Conservation (phyloP, 2,329 filamentous ascomycete species). For the Ramularia endophylla region DNA sequence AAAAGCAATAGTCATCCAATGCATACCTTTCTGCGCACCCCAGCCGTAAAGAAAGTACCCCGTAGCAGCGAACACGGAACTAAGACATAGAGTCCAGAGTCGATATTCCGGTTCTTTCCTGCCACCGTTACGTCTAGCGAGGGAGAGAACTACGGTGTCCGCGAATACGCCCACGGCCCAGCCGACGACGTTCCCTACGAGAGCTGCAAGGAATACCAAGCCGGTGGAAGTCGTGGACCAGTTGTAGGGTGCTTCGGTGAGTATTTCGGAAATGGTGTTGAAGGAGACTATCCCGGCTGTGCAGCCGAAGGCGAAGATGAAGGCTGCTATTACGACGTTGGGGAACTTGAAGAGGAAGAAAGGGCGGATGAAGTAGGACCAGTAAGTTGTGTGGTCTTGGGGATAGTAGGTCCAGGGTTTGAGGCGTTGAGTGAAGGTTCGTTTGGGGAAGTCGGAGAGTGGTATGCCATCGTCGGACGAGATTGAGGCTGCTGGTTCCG, state of each 20-base stretch:
- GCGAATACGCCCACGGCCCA: constrained; percentile 37
- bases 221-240: constrained; percentile 32
- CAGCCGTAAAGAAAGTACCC: constrained; percentile 38
- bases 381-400: constrained; percentile 34
- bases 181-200: constrained; percentile 19
- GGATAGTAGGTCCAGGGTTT: constrained; percentile 23
- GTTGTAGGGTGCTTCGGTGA: constrained; percentile 33
- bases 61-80: constrained; percentile 29
- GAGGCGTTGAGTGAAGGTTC: constrained; percentile 19
- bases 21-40: constrained; percentile 30
- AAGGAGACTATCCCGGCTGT: constrained; percentile 38
- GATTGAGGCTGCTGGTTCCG: too few relatives aligned
- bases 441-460: constrained; percentile 14
- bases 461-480: too few relatives aligned
- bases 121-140: constrained; percentile 18
- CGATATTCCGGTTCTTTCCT: constrained; percentile 22
- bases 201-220: constrained; percentile 19
- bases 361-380: constrained; percentile 36
- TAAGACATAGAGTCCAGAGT: constrained; percentile 32
- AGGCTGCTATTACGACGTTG: constrained; percentile 35
- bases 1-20: too few relatives aligned
- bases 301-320: constrained; percentile 38
- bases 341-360: constrained; percentile 37
- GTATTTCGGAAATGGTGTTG: constrained; percentile 35
- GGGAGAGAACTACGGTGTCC: constrained; percentile 33